Base-by-base conservation (phyloP, 331 rosid species). In the Acacia pycnantha region DNA sequence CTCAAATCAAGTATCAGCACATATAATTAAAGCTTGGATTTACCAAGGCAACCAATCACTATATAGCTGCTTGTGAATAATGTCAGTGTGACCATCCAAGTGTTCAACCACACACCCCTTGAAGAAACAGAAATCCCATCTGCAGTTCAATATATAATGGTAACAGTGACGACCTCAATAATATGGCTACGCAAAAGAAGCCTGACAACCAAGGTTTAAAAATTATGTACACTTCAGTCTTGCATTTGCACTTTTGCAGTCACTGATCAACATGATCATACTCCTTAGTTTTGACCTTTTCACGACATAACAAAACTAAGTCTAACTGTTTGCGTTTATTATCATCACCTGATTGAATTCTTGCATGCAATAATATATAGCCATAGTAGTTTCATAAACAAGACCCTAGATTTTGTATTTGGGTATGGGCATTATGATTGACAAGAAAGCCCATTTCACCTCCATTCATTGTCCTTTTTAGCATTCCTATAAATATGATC, bases 81-180 rank as follows among this genome's bases (percentile, higher is more conserved):
- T 93, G 90, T 93, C 98, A 3, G 97, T 90, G 87, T 93, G 98
- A 83, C 98, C 98, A 80, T 93, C 98, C 79, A 93, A 89, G 87
- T 93, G 98, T 86, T 93, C 98, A 85, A 93, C 90, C 78, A 91
- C 91, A 69, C 66, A 89, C 71, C 98, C 98, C 80, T 88, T 83
- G 86, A 78, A 85, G 88, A 91, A 91, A 81, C 97, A 93, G 78
- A 93, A 91, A 87, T 93, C 98, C 98, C 98, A 93, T 84, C 98
- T 93, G 87, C 86, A 85, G 81, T 79, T 56, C 78, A 75, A 77
- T 75, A 71, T 65, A 78, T 46, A 64, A 68, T 50, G 83, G 84
- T 73, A 46, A 77, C 29, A 48, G 59, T 33, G 72, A 51, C 35
- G 72, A 78, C 74, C 61, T 79, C 54, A 78, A 73, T 67, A 56